A percentile compares a stretch with the other conserved stretches of the same genome.
These are phyloP conservation scores for Niebla homalea DNA, from an alignment of 495 filamentous ascomycete species.

Conservation along the genomic window DNA sequence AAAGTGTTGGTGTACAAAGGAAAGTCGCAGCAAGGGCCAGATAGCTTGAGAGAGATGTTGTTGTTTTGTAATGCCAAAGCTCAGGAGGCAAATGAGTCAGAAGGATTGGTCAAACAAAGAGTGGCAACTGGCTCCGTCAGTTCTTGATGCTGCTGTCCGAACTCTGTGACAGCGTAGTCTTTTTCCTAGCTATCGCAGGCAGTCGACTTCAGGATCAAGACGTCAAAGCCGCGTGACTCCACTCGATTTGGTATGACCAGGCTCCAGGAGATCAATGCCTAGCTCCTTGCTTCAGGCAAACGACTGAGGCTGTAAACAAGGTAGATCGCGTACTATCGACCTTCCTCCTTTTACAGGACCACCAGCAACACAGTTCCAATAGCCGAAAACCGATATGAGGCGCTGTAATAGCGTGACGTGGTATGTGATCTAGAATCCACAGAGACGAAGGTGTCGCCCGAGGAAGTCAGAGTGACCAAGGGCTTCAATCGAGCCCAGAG, in stretches of 20 bases:
- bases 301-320: constrained; percentile 3
- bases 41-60: not conserved
- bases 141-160: not conserved
- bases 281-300: constrained; percentile 5
- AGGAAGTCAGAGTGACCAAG: constrained; percentile 4
- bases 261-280: not conserved
- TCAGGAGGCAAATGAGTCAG: constrained; percentile 6
- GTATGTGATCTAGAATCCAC: constrained; percentile 7
- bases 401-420: constrained; percentile 9
- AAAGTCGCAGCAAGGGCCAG: not conserved
- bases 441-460: constrained; percentile 6
- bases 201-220: not conserved
- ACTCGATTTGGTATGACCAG: not conserved
- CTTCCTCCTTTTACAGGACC: constrained; percentile 3
- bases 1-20: not conserved
- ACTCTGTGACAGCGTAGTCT: not conserved
- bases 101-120: constrained; percentile 2
- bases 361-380: constrained; percentile 17
- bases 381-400: constrained; percentile 13
- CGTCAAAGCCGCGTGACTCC: not conserved
- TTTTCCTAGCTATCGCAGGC: not conserved
- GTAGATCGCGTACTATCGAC: not conserved
- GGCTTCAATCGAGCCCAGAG: constrained; percentile 5
- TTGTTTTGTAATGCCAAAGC: not conserved
- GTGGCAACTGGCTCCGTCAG: not conserved